Percentiles rank a stretch among this genome's conserved stretches.
Conservation (phyloP, 169 alveolate genomes). For the Plasmodium sp. region DNA sequence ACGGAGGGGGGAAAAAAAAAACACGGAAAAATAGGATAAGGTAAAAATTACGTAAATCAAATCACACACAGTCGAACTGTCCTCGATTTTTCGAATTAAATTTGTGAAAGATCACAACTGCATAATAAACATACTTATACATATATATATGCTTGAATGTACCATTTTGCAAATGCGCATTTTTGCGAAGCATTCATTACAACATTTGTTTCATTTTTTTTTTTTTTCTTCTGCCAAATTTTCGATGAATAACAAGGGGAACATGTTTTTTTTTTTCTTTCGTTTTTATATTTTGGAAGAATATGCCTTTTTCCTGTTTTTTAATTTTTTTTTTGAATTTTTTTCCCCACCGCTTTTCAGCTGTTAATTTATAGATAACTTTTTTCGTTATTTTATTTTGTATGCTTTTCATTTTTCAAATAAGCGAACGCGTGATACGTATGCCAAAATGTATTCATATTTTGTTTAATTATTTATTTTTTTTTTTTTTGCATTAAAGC, state of each 20-base stretch:
- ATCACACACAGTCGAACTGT: background rate
- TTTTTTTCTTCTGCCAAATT: background rate
- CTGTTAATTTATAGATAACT: background rate
- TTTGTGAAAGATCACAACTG: background rate
- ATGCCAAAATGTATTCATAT: background rate
- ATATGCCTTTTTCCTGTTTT: background rate
- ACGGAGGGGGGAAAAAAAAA: background rate
- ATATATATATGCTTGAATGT: background rate
- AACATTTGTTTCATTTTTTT: background rate
- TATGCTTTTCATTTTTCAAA: background rate
- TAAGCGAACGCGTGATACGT: background rate
- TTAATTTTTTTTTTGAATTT: background rate
- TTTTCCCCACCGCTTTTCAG: background rate
- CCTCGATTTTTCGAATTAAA: background rate
- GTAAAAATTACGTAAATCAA: background rate
- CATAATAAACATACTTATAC: background rate
- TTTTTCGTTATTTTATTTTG: background rate
- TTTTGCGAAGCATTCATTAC: background rate
- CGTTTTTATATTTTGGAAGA: background rate
- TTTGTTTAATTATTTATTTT: background rate
- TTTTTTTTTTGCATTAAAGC: background rate
- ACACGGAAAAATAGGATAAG: background rate
- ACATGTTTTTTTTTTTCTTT: background rate
- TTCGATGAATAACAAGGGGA: background rate
- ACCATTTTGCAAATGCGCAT: background rate